Conservation (phyloP, 2,329 filamentous ascomycete species). For the Metarhizium rileyi region DNA sequence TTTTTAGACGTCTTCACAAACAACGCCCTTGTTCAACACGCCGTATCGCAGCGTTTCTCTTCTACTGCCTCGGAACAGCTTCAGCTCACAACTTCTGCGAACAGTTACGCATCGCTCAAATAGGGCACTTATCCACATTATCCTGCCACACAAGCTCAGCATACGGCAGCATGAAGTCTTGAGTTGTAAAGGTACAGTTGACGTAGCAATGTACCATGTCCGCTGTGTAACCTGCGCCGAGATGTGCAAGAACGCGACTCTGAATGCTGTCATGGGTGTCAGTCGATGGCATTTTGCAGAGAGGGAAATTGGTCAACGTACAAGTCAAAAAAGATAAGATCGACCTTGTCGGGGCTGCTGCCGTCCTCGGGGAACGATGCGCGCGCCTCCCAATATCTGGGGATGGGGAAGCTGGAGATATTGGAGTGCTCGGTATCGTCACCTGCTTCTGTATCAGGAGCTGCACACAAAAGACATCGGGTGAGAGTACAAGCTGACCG, state of each 20-base stretch:
- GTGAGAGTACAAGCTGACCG: constrained; percentile 10
- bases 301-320: constrained; percentile 14
- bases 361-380: constrained; percentile 36
- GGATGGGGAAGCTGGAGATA: constrained; percentile 37
- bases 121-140: constrained; percentile 25
- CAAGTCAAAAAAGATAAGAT: constrained; percentile 46
- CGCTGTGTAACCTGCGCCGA: constrained; percentile 25
- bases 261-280: constrained; percentile 22
- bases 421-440: constrained; percentile 44
- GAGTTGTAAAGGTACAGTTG: constrained; percentile 28
- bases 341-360: constrained; percentile 32
- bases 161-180: constrained; percentile 29
- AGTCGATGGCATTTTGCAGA: neutral
- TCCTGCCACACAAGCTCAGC: constrained; percentile 28
- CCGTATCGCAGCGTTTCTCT: no score
- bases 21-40: no score
- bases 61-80: no score
- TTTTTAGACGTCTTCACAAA: no score
- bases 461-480: neutral
- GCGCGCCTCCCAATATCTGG: constrained; percentile 39
- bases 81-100: neutral
- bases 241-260: constrained; percentile 23
- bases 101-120: constrained; percentile 6
- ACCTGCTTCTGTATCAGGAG: constrained; percentile 16
- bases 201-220: constrained; percentile 29